Conservation (phyloP, 2,329 filamentous ascomycete genomes). For the Colletotrichum tropicale region DNA sequence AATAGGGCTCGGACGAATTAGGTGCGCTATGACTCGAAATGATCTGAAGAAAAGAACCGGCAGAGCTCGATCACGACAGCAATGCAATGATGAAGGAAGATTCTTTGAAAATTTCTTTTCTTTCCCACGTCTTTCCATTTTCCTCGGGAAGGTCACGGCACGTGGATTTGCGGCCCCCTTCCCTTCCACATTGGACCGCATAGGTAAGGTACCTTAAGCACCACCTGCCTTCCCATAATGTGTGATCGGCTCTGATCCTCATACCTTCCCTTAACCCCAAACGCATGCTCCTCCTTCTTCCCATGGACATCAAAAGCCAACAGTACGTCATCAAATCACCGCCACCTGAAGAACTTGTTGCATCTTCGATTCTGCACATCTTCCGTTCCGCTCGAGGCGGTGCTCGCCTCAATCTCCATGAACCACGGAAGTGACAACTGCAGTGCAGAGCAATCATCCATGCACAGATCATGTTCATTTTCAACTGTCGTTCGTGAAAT, state of each 20-base stretch:
- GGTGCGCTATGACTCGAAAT: neutral
- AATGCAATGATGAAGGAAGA: neutral
- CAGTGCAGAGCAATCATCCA: neutral
- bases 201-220: neutral
- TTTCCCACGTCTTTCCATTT: neutral
- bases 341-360: neutral
- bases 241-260: neutral
- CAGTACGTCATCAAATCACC: neutral
- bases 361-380: neutral
- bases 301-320: neutral
- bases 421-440: neutral
- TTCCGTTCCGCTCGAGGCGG: neutral
- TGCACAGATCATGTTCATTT: neutral
- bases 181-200: neutral
- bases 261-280: neutral
- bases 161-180: neutral
- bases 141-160: neutral
- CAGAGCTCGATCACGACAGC: neutral
- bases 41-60: neutral
- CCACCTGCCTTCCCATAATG: neutral
- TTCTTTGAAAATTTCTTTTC: neutral
- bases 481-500: neutral
- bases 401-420: neutral
- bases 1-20: neutral
- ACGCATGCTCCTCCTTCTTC: neutral